A percentile compares a stretch with the other conserved stretches of the same genome.
Conservation (phyloP, 495 filamentous ascomycete species). For the Jackrogersella multiformis region DNA sequence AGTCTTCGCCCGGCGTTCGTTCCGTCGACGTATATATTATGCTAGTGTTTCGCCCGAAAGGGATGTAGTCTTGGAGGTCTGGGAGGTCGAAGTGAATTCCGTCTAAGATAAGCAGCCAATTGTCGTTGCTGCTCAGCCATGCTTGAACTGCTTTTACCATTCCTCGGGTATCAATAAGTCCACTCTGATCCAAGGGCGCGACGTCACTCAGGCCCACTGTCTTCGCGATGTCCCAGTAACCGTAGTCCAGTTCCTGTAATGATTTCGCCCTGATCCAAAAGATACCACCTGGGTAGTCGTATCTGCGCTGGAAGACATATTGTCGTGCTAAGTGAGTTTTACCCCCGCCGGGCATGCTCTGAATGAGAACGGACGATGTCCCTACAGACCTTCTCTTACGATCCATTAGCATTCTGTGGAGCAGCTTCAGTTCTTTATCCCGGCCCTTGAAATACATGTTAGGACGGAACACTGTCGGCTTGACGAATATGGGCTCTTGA, state of each 20-base stretch:
- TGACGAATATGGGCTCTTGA: conserved; percentile 66
- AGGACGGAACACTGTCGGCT: conserved; percentile 78
- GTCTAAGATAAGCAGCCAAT: conserved; percentile 82
- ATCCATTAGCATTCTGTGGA: conserved; percentile 75
- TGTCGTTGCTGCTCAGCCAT: conserved; percentile 75
- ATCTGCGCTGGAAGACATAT: conserved; percentile 75
- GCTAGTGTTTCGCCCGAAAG: conserved; percentile 71
- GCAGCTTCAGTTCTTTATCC: conserved; percentile 70
- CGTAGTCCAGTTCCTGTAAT: conserved; percentile 67
- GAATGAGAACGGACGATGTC: conserved; percentile 74
- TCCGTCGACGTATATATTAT: conserved; percentile 83
- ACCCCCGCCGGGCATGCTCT: conserved; percentile 78
- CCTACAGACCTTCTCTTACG: conserved; percentile 68
- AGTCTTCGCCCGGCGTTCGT: conserved; percentile 70
- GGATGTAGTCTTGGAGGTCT: conserved; percentile 71
- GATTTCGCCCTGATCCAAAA: conserved; percentile 84
- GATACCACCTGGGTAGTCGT: conserved; percentile 75
- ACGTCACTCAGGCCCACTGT: conserved; percentile 65
- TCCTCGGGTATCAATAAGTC: conserved; percentile 57
- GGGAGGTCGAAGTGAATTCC: conserved; percentile 75
- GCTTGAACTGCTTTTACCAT: conserved; percentile 69
- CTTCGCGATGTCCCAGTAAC: conserved; percentile 80
- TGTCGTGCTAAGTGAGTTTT: conserved; percentile 85
- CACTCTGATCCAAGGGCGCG: conserved; percentile 43
- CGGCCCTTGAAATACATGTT: conserved; percentile 82